Evolutionary conservation across 257 asterid species (phyloP), one percentile per base, ranked within the genome.

Genomic region (Handroanthus guayacan): DNA sequence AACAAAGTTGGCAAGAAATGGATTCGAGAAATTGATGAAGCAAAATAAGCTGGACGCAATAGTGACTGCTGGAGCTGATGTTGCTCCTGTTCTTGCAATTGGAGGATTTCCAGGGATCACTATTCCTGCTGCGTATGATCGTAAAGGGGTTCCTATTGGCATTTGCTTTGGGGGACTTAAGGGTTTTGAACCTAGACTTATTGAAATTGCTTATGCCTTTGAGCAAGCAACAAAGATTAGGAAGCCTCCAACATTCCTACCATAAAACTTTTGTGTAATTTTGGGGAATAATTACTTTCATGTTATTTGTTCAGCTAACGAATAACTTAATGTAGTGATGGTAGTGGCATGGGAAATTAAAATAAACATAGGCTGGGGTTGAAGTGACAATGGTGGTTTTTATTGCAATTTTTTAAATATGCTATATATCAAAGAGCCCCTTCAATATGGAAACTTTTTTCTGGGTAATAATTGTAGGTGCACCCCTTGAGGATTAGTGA

Each of bases 181-280:
- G 62, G 90, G 90, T 0, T 79, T 80, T 10, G 94, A 89, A 56
- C 85, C 94, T 50, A 81, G 71, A 44, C 16, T 89, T 37, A 86
- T 86, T 64, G 84, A 86, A 75, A 89, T 86, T 76, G 88, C 90
- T 3, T 87, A 87, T 79, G 86, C 67, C 20, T 89, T 89, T 73
- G 94, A 85, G 70, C 91, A 87, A 77, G 87, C 87, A 17, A 85
- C 92, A 3, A 80, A 85, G 71, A 18, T 72, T n/a, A 87, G 94
- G 64, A 89, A 85, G 20, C 88, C 90, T 31, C 91, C 91, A 25
- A 60, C 79, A 9, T 78, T 84, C 79, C 67, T 66, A 10, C 75
- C 69, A n/a, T 79, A 31, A 64, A 41, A 41, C 45, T 5, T 5
- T 41, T 6, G 1, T 41, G 45, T 41, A 41, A 41, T 41, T 25